Base-by-base conservation (phyloP, 2,329 filamentous ascomycete species). In the Alternaria alternata region DNA sequence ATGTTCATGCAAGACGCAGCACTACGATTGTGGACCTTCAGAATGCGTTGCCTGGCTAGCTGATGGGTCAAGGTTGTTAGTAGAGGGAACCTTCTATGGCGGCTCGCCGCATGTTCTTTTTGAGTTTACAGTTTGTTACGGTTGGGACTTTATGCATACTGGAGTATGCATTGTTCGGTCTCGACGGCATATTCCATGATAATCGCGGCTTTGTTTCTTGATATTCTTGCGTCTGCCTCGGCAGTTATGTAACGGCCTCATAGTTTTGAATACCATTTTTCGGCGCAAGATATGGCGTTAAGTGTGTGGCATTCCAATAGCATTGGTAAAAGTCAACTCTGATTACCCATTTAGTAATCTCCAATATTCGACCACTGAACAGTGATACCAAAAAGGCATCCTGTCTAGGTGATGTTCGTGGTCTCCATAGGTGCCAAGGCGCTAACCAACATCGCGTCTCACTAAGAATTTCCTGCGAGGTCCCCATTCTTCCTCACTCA, bases 41-140 rank as follows among this genome's bases (percentile, higher is more conserved):
- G 63, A 55, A 65, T 69, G 69, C 66, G 69, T 73, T 67, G 66
- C 62, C 62, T 64, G 64, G 65, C 69, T 60, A 68, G 38, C 18
- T 24, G 63, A 65, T 71, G 61, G 57, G 65, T 59, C 16, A 68
- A 59, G 66, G 64, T 47, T 59, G 58, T 42, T 14, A 53, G 47
- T 32, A 28, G 20, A 53, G 36, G 58, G 61, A 64, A 66, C 62
- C 56, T 54, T 71, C 69, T 62, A 71, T 73, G 68, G 65, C 61
- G 62, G 69, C 42, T 68, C 56, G 65, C 60, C 7, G 46, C 7
- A 14, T 16, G 30, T 34, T 48, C 30, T 68, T 63, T 57, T 67
- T 65, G 61, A 58, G 62, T 4, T 61, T 60, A 61, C 57, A 12
- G 24, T 63, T 59, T 28, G 44, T 61, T 28, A 43, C 57, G 36